Evolutionary conservation across 495 filamentous ascomycete species (phyloP), one percentile per base, ranked within the genome.

Genomic region (Friedmanniomyces simplex): DNA sequence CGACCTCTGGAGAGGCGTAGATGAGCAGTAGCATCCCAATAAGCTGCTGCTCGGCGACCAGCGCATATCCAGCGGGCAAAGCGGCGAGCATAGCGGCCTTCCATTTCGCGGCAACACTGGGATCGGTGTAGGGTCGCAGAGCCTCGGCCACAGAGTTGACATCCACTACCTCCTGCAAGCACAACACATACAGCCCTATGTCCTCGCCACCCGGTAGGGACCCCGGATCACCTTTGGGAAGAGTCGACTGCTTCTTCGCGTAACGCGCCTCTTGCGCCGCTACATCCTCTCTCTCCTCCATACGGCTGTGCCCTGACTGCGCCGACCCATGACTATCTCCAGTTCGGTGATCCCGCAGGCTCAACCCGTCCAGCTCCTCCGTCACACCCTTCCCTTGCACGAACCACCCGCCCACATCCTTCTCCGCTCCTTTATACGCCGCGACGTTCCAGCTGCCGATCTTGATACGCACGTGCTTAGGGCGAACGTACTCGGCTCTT

Each of bases 371-470:
- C 13, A 90, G 66, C 13, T 71, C 70, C 37, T 82, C 75, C 58
- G 81, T 78, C 1, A 90, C 65, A 6, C 85, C 89, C 62, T 87
- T 80, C 3, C 85, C 85, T 2, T 84, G 75, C 18, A 90, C 77
- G 66, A 96, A 94, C 91, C 91, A 96, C 28, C 77, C 81, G 1
- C 80, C 86, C 8, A 96, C 73, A 68, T 96, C 91, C 59, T 86
- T 84, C 68, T 95, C 90, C 1, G 88, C 91, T 32, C 84, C 87
- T 39, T 83, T 77, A 55, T 84, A 79, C 1, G 86, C 82, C 8
- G 89, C 94, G 26, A 96, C 88, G 71, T 99, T 99, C 94, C 94
- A 99, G 1, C 85, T 84, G 5, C 90, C 93, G 22, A 96, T 75
- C 65, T 95, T 96, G 63, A 97, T 79, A 55, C 80, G 82, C 53